Conservation (phyloP, 2,329 filamentous ascomycete genomes). For the Verticillium klebahnii region DNA sequence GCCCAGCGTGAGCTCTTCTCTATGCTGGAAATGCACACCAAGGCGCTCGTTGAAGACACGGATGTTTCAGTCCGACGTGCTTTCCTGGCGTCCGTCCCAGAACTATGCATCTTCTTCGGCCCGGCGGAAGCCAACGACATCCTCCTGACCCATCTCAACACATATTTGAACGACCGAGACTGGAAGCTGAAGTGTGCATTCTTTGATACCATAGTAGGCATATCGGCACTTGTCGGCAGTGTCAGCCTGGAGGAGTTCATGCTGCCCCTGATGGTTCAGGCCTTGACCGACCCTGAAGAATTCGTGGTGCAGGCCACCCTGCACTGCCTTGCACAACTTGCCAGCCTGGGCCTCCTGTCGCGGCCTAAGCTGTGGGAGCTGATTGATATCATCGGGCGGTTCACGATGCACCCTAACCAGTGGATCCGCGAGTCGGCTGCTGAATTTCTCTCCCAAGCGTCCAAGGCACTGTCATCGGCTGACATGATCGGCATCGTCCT, state of each 20-base stretch:
- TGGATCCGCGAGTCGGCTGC: conserved; percentile 92
- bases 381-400: conserved; percentile 75
- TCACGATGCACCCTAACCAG: conserved; percentile 88
- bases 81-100: conserved; percentile 86
- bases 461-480: conserved; percentile 70
- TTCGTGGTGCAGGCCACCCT: conserved; percentile 90
- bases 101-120: conserved; percentile 92
- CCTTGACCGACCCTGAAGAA: conserved; percentile 87
- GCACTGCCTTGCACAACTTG: conserved; percentile 82
- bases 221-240: conserved; percentile 85
- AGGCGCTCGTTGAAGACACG: conserved; percentile 79
- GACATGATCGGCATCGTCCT: conserved; percentile 80
- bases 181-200: conserved; percentile 97
- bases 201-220: conserved; percentile 90
- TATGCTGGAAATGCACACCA: conserved; percentile 83
- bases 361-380: conserved; percentile 83
- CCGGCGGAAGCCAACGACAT: conserved; percentile 91
- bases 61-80: conserved; percentile 84
- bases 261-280: conserved; percentile 90
- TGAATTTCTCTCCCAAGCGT: conserved; percentile 74
- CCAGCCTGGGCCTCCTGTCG: conserved; percentile 81
- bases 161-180: conserved; percentile 91
- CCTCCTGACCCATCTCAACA: conserved; percentile 93
- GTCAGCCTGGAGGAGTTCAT: conserved; percentile 93
- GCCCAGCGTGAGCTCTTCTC: conserved; percentile 78